A percentile compares a stretch with the other conserved stretches of the same genome.
Conservation (phyloP, 2,329 filamentous ascomycete species). For the Juglanconis sp. region DNA sequence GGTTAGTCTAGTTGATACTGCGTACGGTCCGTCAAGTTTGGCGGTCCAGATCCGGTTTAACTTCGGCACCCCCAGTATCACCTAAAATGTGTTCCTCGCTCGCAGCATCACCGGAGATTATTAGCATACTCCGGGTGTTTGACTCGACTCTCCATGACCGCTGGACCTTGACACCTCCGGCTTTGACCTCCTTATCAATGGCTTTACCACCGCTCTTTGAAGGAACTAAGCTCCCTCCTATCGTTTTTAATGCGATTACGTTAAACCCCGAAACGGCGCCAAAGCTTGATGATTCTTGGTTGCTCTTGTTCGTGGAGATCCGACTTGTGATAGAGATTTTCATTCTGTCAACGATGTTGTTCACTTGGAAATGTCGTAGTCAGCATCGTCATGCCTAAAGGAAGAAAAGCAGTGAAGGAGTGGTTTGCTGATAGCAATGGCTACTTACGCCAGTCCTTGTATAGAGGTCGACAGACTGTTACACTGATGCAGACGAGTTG, state of each 20-base stretch:
- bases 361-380: background rate
- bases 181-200: background rate
- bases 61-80: background rate
- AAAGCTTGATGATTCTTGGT: background rate
- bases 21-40: background rate
- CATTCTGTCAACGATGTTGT: constrained; percentile 7
- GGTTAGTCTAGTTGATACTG: background rate
- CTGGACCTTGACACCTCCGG: background rate
- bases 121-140: background rate
- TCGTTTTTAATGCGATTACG: constrained; percentile 8
- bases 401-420: background rate
- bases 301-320: background rate
- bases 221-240: constrained; percentile 3
- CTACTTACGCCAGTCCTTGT: constrained; percentile 11
- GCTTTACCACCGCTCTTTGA: background rate
- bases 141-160: background rate
- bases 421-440: background rate
- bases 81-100: background rate
- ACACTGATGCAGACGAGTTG: constrained; percentile 12
- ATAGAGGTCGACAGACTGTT: constrained; percentile 16
- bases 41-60: background rate
- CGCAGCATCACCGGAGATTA: background rate
- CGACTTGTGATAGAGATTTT: background rate
- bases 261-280: background rate
- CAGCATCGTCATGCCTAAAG: background rate